phyloP scores from a whole-genome alignment of 805 yeast genomes.

The Nakazawaea sp. region DNA sequence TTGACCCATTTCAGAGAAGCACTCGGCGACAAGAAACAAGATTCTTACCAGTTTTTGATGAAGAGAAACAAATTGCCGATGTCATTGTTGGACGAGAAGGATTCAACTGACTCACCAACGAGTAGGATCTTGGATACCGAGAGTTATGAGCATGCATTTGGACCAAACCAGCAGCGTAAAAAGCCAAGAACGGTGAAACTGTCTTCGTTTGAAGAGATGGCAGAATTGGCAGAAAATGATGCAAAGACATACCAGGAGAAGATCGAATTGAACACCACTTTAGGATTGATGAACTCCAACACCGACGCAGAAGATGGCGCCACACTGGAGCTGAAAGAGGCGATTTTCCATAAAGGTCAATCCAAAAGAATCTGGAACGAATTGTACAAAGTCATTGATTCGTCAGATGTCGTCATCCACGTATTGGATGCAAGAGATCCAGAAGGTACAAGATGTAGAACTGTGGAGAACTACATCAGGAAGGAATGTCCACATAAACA shows the following conservation, averaged over 20 bases:
- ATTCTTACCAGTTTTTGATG: conserved; percentile 77
- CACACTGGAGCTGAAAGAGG: conserved; percentile 89
- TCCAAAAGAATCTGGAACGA: conserved; percentile 99
- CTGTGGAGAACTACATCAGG: conserved; percentile 87
- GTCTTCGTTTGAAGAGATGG: conserved; percentile 75
- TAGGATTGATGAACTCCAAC: conserved; percentile 74
- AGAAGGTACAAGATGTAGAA: conserved; percentile 86
- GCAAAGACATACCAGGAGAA: conserved; percentile 63
- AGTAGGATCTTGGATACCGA: conserved; percentile 86
- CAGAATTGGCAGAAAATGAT: conserved; percentile 47
- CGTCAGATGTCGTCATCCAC: conserved; percentile 94
- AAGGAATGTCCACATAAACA: conserved; percentile 97
- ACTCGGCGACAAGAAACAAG: conserved; percentile 76
- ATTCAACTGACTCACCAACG: conserved; percentile 66
- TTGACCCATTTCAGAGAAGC: conserved; percentile 91
- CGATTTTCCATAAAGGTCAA: conserved; percentile 94
- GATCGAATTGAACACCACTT: conserved; percentile 62
- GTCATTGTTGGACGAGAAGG: conserved; percentile 88
- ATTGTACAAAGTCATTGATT: conserved; percentile 91
- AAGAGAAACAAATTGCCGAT: conserved; percentile 91
- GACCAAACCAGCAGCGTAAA: conserved; percentile 92
- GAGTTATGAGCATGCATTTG: conserved; percentile 74
- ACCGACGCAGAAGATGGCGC: conserved; percentile 61
- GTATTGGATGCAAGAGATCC: conserved; percentile 98
- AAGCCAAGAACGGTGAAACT: conserved; percentile 74